Conservation (phyloP, 73 alveolate species). For the Paramecium primaurelia region DNA sequence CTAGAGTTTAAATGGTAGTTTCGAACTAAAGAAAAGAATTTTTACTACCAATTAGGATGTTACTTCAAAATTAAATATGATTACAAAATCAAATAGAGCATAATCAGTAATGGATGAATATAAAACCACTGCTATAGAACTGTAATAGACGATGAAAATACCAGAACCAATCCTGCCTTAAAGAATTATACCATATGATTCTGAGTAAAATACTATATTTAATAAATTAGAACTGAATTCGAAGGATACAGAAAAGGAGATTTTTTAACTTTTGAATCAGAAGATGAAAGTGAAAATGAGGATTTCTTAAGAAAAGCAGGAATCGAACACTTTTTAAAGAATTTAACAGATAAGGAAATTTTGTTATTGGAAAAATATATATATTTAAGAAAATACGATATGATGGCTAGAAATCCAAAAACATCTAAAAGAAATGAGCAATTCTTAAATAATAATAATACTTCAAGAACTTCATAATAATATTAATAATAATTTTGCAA, state of each 20-base stretch:
- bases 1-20: conserved; percentile 4
- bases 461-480: conserved; percentile 8
- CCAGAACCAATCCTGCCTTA: background rate
- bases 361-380: background rate
- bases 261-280: background rate
- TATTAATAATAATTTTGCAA: background rate
- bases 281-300: background rate
- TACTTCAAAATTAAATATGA: background rate
- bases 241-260: conserved; percentile 32
- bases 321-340: background rate
- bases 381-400: background rate
- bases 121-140: background rate
- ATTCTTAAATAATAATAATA: background rate
- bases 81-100: background rate
- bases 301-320: background rate
- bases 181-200: conserved; percentile 22
- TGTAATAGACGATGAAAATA: background rate
- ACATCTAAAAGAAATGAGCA: background rate
- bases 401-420: background rate
- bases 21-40: background rate
- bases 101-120: background rate
- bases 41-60: background rate
- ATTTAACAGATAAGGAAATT: background rate
- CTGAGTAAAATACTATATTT: background rate
- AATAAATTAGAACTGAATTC: background rate